Percentiles rank a stretch among this genome's conserved stretches.
These are phyloP conservation scores for Leptographium galeiforme DNA, from an alignment of 2,329 filamentous ascomycete species.

Conservation along the genomic window DNA sequence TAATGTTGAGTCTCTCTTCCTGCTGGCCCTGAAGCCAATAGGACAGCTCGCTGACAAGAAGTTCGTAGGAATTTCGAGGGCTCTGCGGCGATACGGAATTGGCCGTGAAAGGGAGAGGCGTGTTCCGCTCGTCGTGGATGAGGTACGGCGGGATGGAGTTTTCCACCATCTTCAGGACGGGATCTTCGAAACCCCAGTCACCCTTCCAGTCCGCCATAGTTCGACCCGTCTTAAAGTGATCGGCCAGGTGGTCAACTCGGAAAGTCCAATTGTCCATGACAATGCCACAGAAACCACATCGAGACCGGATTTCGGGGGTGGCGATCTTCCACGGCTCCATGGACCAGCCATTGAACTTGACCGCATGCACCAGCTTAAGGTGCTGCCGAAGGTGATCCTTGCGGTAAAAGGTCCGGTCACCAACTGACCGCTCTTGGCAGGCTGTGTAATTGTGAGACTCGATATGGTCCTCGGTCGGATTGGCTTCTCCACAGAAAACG, in stretches of 20 bases:
- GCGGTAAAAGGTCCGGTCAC: slow-evolving; percentile 52
- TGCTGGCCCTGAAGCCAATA: slow-evolving; percentile 34
- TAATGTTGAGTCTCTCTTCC: slow-evolving; percentile 26
- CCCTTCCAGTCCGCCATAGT: slow-evolving; percentile 59
- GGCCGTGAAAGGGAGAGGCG: slow-evolving; percentile 39
- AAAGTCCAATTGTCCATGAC: slow-evolving; percentile 48
- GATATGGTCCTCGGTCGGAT: slow-evolving; percentile 41
- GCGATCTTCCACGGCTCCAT: slow-evolving; percentile 51
- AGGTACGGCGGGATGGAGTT: slow-evolving; percentile 55
- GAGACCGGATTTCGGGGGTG: slow-evolving; percentile 46
- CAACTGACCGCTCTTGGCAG: slow-evolving; percentile 51
- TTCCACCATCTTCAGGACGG: slow-evolving; percentile 49
- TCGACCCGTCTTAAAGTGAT: slow-evolving; percentile 53
- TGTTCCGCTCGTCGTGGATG: slow-evolving; percentile 49
- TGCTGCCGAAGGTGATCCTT: slow-evolving; percentile 58
- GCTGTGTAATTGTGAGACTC: slow-evolving; percentile 46
- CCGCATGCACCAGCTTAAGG: slow-evolving; percentile 46
- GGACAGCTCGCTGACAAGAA: slow-evolving; percentile 44
- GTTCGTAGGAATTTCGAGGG: slow-evolving; percentile 45
- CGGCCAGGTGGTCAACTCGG: slow-evolving; percentile 49
- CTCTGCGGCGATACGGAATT: slow-evolving; percentile 28
- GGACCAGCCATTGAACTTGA: slow-evolving; percentile 49
- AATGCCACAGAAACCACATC: slow-evolving; percentile 52
- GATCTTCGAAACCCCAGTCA: slow-evolving; percentile 53
- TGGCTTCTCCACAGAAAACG: slow-evolving; percentile 43